These are phyloP conservation scores for Scedosporium aurantiacum DNA, from an alignment of 2,329 filamentous ascomycete genomes.

Conservation along the genomic window DNA sequence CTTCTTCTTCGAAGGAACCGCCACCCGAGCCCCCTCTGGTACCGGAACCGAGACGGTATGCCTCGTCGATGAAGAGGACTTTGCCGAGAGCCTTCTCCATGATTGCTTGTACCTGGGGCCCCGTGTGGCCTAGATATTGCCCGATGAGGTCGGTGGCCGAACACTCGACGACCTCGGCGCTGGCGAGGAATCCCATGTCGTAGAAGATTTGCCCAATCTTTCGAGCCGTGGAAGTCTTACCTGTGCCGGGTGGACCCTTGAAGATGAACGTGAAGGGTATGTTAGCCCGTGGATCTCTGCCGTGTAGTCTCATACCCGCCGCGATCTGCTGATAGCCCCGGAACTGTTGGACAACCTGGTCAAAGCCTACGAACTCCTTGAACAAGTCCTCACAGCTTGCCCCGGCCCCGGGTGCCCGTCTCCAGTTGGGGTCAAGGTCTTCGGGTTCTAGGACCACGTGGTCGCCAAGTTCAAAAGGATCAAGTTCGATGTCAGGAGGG, in stretches of 20 bases:
- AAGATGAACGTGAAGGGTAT: constrained; percentile 62
- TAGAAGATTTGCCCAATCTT: constrained; percentile 69
- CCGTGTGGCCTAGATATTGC: constrained; percentile 58
- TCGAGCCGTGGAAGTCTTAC: constrained; percentile 61
- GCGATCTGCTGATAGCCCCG: constrained; percentile 41
- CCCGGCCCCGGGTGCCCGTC: constrained; percentile 37
- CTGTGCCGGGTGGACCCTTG: constrained; percentile 54
- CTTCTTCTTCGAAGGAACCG: constrained; percentile 45
- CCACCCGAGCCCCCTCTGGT: constrained; percentile 16
- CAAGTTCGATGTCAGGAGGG: background rate
- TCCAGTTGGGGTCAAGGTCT: constrained; percentile 59
- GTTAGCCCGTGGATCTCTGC: constrained; percentile 32
- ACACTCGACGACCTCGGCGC: constrained; percentile 49
- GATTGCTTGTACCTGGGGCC: constrained; percentile 44
- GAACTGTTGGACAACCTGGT: constrained; percentile 40
- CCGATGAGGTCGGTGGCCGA: constrained; percentile 61
- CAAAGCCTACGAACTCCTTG: constrained; percentile 45
- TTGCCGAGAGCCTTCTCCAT: constrained; percentile 52
- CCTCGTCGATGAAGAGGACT: constrained; percentile 63
- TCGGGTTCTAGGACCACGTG: constrained; percentile 58
- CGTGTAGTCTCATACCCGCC: background rate
- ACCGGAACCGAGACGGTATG: constrained; percentile 43
- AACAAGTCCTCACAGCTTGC: constrained; percentile 38
- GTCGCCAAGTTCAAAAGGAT: background rate
- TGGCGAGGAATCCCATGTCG: constrained; percentile 57